Evolutionary conservation across 176 grass and related monocot species (phyloP).

Genomic region (Raddia guianensis): DNA sequence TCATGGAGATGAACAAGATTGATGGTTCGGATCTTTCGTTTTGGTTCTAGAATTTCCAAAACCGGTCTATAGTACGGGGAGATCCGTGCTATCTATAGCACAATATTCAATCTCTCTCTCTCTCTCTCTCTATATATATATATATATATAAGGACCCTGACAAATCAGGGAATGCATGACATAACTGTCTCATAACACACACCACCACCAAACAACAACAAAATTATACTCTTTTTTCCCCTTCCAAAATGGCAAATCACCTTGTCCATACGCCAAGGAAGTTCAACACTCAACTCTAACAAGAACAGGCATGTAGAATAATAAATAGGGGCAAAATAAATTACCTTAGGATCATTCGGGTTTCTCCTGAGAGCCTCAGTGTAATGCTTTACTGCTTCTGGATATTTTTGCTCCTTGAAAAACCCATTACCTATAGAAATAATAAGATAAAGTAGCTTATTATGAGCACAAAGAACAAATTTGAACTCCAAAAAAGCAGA

Average conservation of each 20-base stretch:
- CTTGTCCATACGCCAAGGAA: background rate
- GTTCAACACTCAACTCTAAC: background rate
- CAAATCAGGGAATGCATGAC: background rate
- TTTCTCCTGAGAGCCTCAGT: slow-evolving; percentile 95
- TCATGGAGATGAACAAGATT: no score
- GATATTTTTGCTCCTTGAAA: slow-evolving; percentile 95
- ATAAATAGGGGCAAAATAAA: slow-evolving; percentile 22
- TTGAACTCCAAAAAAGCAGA: background rate
- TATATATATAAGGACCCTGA: background rate
- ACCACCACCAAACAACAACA: background rate
- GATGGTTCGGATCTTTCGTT: no score
- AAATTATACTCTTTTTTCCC: background rate
- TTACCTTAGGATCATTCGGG: slow-evolving; percentile 87
- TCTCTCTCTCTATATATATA: no score
- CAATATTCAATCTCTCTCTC: no score
- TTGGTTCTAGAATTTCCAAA: no score
- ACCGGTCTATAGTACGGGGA: no score
- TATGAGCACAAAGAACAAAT: background rate
- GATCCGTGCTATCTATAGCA: no score
- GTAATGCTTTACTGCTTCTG: slow-evolving; percentile 93
- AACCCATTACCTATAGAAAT: slow-evolving; percentile 74
- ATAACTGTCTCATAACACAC: background rate
- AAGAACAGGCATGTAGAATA: background rate
- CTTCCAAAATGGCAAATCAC: background rate
- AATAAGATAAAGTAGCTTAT: background rate